These are phyloP conservation scores for Sindora glabra DNA, from an alignment of 306 rosid genomes.

Conservation along the genomic window DNA sequence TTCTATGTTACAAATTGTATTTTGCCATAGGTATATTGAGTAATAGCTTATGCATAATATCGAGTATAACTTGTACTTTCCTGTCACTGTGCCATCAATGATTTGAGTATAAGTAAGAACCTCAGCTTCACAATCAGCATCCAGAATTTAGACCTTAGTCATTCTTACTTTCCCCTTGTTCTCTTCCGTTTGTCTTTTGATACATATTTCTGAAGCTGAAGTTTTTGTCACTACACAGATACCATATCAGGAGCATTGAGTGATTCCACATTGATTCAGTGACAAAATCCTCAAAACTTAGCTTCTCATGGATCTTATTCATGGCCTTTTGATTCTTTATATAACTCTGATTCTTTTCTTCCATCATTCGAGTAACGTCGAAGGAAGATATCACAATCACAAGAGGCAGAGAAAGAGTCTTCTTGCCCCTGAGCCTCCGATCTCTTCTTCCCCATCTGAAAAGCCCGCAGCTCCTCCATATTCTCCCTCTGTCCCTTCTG, in stretches of 20 bases:
- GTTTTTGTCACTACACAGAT: conserved; percentile 16
- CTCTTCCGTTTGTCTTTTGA: not conserved
- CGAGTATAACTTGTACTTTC: no score
- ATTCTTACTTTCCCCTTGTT: not conserved
- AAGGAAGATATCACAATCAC: conserved; percentile 75
- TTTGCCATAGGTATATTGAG: no score
- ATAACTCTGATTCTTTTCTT: conserved; percentile 20
- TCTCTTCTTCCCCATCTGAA: conserved; percentile 24
- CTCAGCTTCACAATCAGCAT: conserved; percentile 15
- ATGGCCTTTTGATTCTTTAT: conserved; percentile 15
- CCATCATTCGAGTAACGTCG: conserved; percentile 39
- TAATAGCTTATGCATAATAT: no score
- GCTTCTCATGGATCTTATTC: conserved; percentile 31
- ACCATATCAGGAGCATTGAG: conserved; percentile 4
- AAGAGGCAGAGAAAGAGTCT: conserved; percentile 30
- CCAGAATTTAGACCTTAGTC: not conserved
- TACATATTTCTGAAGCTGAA: not conserved
- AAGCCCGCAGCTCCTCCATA: conserved; percentile 32
- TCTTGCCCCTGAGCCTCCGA: conserved; percentile 17
- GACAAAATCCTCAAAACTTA: not conserved
- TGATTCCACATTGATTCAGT: conserved; percentile 16
- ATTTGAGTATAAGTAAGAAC: conserved; percentile 29
- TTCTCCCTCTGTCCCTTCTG: conserved; percentile 55
- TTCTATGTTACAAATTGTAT: no score
- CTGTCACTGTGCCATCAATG: not conserved